A percentile compares a stretch with the other conserved stretches of the same genome.
Evolutionary conservation across 306 rosid genomes (phyloP).

Genomic region (Cucumis cinereus): DNA sequence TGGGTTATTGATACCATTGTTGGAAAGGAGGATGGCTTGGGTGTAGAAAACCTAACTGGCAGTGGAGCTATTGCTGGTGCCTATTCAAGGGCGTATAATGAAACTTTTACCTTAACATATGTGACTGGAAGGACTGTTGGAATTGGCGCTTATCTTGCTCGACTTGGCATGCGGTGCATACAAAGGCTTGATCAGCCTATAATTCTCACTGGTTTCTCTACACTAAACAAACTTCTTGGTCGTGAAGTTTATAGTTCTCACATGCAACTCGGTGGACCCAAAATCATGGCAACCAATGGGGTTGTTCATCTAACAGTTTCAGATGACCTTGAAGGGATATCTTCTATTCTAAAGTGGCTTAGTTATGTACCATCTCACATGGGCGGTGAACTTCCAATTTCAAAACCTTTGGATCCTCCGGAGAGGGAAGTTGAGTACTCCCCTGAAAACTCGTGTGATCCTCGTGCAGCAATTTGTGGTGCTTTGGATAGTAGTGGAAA

Average conservation of each 20-base stretch:
- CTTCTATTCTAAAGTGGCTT: constrained; percentile 92
- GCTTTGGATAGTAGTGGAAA: constrained; percentile 43
- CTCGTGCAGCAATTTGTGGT: constrained; percentile 88
- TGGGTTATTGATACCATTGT: constrained; percentile 95
- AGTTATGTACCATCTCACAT: constrained; percentile 77
- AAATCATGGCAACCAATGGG: constrained; percentile 97
- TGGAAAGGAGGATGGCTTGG: constrained; percentile 92
- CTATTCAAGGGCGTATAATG: constrained; percentile 84
- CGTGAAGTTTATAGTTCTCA: constrained; percentile 99
- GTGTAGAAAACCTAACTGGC: constrained; percentile 92
- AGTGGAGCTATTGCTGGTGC: constrained; percentile 96
- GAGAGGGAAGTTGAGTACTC: constrained; percentile 72
- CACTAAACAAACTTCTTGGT: constrained; percentile 93
- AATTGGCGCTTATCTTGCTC: constrained; percentile 97
- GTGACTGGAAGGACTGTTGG: constrained; percentile 98
- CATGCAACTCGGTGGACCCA: constrained; percentile 99
- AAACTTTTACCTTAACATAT: constrained; percentile 88
- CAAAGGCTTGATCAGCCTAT: constrained; percentile 99
- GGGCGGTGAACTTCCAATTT: constrained; percentile 81
- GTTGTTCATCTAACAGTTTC: constrained; percentile 95
- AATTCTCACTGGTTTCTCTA: constrained; percentile 92
- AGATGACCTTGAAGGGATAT: constrained; percentile 90
- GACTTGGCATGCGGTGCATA: constrained; percentile 98
- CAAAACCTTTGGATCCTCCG: constrained; percentile 73
- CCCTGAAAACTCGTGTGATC: constrained; percentile 91